Base-by-base conservation (phyloP, 202 grass and related monocot genomes). In the Sporobolus alterniflorus region DNA sequence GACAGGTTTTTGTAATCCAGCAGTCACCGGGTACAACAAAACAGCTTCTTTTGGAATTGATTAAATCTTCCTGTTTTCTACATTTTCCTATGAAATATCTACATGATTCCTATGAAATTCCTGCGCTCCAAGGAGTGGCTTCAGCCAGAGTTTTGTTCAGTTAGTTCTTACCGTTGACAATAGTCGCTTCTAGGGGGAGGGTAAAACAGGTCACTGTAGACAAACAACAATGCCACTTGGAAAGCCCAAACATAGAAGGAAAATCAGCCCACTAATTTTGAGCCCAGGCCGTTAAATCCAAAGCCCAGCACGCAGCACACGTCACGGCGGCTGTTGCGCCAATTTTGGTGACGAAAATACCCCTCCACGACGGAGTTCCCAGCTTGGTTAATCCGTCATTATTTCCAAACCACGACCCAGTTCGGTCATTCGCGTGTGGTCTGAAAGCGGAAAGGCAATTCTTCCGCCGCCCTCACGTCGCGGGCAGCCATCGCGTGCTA, bases 331-430 rank as follows among this genome's bases (percentile, higher is more conserved):
- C n/a, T 21, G 20, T 10, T 1, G 7, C 2, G 15, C 13, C 0
- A 9, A 24, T 1, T 16, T 20, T 77, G 76, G 65, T 77, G 73
- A 67, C 79, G 8, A 3, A 46, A 78, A 0, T 51, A 14, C n/a
- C 65, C 73, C 22, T 66, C 22, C 39, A 0, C 6, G 36, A 39
- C 36, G 8, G 36, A 8, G 8, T 39, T 39, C n/a, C n/a, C n/a
- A 39, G 36, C 36, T 39, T 4, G 44, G 1, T 13, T 25, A 13
- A 12, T 0, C 8, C 11, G 61, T 84, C 51, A 43, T 68, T 74
- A 32, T 2, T 12, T 7, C 2, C 2, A 20, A 1, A 0, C 0
- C 0, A 0, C 0, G 30, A 7, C 18, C 50, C 36, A 12, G 11
- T 39, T 28, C 0, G 22, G 66, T 9, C 76, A 77, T 64, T 60